These are phyloP conservation scores for Daedaleopsis nitida DNA, from an alignment of 768 basidiomycete genomes.

Conservation along the genomic window DNA sequence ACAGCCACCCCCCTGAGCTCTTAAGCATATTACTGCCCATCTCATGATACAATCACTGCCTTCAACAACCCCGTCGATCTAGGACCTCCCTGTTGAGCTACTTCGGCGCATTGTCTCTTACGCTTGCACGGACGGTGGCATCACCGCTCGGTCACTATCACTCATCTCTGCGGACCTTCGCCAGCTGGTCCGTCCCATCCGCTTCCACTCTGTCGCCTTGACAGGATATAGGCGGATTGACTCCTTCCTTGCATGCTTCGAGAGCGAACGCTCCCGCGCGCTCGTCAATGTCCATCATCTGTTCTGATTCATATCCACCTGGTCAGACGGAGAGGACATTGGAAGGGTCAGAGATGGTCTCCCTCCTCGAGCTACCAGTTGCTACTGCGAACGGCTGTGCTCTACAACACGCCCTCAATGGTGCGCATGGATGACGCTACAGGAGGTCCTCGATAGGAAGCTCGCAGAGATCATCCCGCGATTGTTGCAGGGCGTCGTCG, in stretches of 20 bases:
- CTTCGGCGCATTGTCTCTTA: slow-evolving; percentile 26
- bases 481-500: slow-evolving; percentile 2
- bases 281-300: slow-evolving; percentile 1
- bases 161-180: slow-evolving; percentile 31
- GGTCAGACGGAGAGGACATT: slow-evolving; percentile 1
- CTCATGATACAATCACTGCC: not conserved
- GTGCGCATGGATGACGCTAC: not conserved
- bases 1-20: too few relatives aligned
- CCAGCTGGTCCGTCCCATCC: slow-evolving; percentile 23
- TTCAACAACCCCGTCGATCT: not conserved
- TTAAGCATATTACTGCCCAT: too few relatives aligned
- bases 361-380: not conserved
- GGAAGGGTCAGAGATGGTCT: not conserved
- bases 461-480: not conserved
- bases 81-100: slow-evolving; percentile 26
- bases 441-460: not conserved
- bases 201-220: slow-evolving; percentile 28
- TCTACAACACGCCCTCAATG: not conserved
- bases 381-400: not conserved
- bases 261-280: not conserved
- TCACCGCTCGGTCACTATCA: slow-evolving; percentile 29
- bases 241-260: not conserved
- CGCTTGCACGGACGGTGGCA: slow-evolving; percentile 34
- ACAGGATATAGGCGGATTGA: slow-evolving; percentile 20
- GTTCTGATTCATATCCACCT: slow-evolving; percentile 3